Base-by-base conservation (phyloP, 371 early-diverging fungal genomes). In the Dinochytrium kinnereticum region DNA sequence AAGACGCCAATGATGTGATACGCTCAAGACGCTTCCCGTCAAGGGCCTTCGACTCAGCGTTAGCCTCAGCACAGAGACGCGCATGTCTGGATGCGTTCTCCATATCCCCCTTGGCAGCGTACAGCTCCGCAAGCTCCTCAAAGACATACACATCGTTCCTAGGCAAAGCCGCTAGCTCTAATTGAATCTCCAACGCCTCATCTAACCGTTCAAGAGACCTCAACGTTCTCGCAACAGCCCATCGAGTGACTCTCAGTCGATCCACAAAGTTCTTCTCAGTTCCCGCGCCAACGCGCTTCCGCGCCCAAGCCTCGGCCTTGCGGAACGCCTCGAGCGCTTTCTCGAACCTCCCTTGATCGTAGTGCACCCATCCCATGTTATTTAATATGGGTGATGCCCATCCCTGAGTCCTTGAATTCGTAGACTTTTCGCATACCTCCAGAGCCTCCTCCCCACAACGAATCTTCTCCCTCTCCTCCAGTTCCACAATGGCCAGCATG, bases 81-180 rank as follows among this genome's bases (percentile, higher is more conserved):
- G n/a, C n/a, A n/a, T n/a, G n/a, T n/a, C n/a, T n/a, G n/a, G n/a
- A n/a, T 15, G 71, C 64, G 26, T 68, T 49, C 13, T 38, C 68
- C 26, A 10, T 1, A n/a, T 51, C 24, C 1, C 51, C 69, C 21
- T 19, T 2, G 1, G 2, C 0, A 15, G 34, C 37, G 39, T 72
- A 55, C 66, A 72, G n/a, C 30, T 51, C 36, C 30, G 72, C 72
- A 2, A 51, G 53, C 55, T 72, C 72, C 31, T 72, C 72, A 65
- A 38, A 66, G 34, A 72, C 66, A 33, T 72, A 66, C 5, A 51
- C 72, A 66, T 65, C 67, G 1, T 30, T 61, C 2, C 53, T 61
- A 24, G 31, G 36, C 66, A 66, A 36, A 24, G 10, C 30, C 7
- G 7, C n/a, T 13, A 26, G 21, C 51, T 53, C 34, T n/a, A n/a